Evolutionary conservation across 805 yeast species (phyloP), one percentile per base, ranked within the genome.

Genomic region (Myxozyma lipomycoides): DNA sequence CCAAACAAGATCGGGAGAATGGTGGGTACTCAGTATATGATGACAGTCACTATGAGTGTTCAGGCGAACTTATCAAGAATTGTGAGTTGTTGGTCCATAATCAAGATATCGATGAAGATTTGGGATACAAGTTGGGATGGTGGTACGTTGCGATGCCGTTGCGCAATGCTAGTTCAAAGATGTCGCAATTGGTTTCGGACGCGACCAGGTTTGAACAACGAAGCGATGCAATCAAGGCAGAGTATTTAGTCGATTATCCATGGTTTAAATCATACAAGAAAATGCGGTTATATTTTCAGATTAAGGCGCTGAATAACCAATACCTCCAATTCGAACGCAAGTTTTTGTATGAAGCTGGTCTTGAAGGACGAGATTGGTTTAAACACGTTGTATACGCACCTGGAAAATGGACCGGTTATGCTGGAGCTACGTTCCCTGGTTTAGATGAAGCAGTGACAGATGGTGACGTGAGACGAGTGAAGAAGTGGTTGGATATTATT

Each of bases 181-280:
- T 63, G 6, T 51, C 49, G 19, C 52, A 58, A 32, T 61, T 74
- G 36, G 45, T 54, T 2, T 49, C 45, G 2, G 55, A 62, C 0
- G 68, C 84, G 1, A 46, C 50, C 0, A 51, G 58, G 1, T 83
- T 77, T 59, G 90, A 85, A 59, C 61, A 58, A 2, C 73, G 73
- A 53, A 73, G 76, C 18, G 61, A 62, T 2, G 64, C 71, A 1
- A 70, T 86, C 24, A 81, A 79, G 55, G 67, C 69, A 1, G 73
- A 76, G 30, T 77, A 82, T 48, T 67, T 73, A 0, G 69, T 74
- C 39, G 97, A 87, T 60, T 84, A 78, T 60, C 89, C 96, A 1
- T 84, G 95, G 89, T 87, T 83, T 70, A 72, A 76, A 55, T 69
- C 76, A 46, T 75, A 73, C 57, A 76, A 73, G 56, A 87, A 87